These are phyloP conservation scores for Aleurites moluccanus DNA, from an alignment of 441 rosid species.

Conservation along the genomic window DNA sequence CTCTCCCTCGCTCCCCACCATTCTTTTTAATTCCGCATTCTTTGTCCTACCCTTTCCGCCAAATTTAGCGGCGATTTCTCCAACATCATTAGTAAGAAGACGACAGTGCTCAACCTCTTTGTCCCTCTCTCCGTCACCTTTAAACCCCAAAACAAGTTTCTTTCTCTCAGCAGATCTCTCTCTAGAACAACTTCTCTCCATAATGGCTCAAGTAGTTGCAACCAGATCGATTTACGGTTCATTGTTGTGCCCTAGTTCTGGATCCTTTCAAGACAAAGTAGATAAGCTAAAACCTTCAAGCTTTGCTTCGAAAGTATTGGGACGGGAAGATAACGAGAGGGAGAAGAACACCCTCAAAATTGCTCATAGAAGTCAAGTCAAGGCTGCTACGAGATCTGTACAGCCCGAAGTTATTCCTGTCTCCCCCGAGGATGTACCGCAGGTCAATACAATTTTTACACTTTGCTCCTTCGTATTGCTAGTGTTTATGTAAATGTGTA, in stretches of 20 bases:
- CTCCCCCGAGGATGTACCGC: slow-evolving; percentile 65
- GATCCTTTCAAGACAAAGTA: slow-evolving; percentile 51
- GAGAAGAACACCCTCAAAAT: slow-evolving; percentile 16
- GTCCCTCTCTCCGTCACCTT: slow-evolving; percentile 3
- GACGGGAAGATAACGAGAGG: slow-evolving; percentile 33
- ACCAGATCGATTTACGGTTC: slow-evolving; percentile 62
- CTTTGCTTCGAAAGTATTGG: slow-evolving; percentile 44
- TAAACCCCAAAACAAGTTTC: background rate
- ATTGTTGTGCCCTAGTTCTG: slow-evolving; percentile 36
- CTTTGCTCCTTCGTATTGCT: background rate
- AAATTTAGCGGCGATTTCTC: slow-evolving; percentile 51
- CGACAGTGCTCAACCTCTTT: slow-evolving; percentile 2
- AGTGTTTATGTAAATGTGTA: background rate
- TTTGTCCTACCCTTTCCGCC: slow-evolving; percentile 39
- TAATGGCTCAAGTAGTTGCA: slow-evolving; percentile 82
- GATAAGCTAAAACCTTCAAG: slow-evolving; percentile 56
- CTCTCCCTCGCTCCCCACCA: background rate
- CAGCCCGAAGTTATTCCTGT: slow-evolving; percentile 68
- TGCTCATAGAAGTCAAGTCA: slow-evolving; percentile 30
- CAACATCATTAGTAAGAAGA: slow-evolving; percentile 23
- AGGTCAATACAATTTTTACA: slow-evolving; percentile 38
- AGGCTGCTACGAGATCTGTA: slow-evolving; percentile 49
- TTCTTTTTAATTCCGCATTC: background rate
- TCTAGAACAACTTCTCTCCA: background rate
- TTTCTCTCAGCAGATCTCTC: background rate